Evolutionary conservation across 208 protist species (phyloP), one percentile per base, ranked within the genome.

Genomic region (Trypanosoma melophagium): DNA sequence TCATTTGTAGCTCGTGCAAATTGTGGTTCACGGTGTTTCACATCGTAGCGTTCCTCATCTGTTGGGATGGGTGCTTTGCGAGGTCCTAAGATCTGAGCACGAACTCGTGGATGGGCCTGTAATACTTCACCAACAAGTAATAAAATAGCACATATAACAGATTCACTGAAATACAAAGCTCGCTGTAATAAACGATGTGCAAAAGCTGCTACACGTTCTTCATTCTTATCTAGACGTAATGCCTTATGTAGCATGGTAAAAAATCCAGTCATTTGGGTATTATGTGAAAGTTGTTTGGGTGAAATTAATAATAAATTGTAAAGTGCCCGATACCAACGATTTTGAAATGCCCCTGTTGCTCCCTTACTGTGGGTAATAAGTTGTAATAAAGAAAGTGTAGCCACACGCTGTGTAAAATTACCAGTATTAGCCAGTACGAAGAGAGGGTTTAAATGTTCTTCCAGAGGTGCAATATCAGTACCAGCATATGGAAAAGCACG

Each of bases 401-500:
- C 80, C 24, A 94, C 86, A 28, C 91, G 90, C 76, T 96, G 90
- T 51, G 86, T 80, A 71, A 96, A 96, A 77, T 71, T 92, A 55
- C 86, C 86, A 7, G 88, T 93, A 70, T 94, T 92, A 50, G 90
- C 90, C 47, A 97, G 66, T 17, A 94, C 80, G 74, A 96, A 97
- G 55, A 97, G 84, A 22, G 93, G 87, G 59, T 92, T 92, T 17
- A 95, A 51, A 71, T 96, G 89, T 66, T 94, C 84, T 61, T 89
- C 79, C 16, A 97, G 71, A 13, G 88, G 74, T 16, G 79, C 67
- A 59, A 93, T 79, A 65, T 97, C 92, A 9, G 87, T 81, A 16
- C 90, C 89, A 16, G 90, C 78, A 78, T 94, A 97, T 28, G 93
- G 93, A 67, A 96, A 96, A n/a, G 93, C 93, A 41, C 93, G 86